Evolutionary conservation across 1,139 yeast genomes (phyloP).

Genomic region (Meyerozyma carpophila): DNA sequence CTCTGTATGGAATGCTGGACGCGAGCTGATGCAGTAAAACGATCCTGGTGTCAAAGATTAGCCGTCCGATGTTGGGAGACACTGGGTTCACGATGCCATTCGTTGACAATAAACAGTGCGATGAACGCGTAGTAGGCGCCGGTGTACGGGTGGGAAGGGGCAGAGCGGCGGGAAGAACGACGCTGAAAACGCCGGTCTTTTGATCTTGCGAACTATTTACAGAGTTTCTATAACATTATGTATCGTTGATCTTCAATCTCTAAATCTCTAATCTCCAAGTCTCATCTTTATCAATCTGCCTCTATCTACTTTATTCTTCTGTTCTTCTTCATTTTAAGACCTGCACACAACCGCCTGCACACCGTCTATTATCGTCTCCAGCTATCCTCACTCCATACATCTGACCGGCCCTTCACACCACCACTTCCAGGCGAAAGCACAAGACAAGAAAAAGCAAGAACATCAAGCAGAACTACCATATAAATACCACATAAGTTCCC

Average conservation of each 20-base stretch:
- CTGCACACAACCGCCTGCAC: background rate
- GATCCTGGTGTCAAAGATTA: background rate
- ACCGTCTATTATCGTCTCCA: background rate
- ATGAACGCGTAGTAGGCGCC: background rate
- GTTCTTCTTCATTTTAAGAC: too few relatives aligned
- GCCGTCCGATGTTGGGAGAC: background rate
- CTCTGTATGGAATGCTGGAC: background rate
- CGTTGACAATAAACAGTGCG: conserved; percentile 1
- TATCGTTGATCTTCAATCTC: background rate
- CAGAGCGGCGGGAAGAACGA: background rate
- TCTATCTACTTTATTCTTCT: too few relatives aligned
- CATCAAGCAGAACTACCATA: too few relatives aligned
- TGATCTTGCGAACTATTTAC: too few relatives aligned
- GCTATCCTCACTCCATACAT: background rate
- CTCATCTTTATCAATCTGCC: too few relatives aligned
- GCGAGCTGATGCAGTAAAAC: background rate
- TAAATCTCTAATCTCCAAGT: too few relatives aligned
- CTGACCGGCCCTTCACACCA: too few relatives aligned
- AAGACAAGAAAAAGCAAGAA: too few relatives aligned
- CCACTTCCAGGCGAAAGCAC: too few relatives aligned
- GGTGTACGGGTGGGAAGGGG: background rate
- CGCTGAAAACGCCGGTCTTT: too few relatives aligned
- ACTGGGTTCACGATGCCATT: background rate
- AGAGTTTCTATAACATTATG: too few relatives aligned
- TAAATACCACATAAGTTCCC: too few relatives aligned